phyloP scores from a whole-genome alignment of 768 basidiomycete genomes.

The Collybiopsis confluens region DNA sequence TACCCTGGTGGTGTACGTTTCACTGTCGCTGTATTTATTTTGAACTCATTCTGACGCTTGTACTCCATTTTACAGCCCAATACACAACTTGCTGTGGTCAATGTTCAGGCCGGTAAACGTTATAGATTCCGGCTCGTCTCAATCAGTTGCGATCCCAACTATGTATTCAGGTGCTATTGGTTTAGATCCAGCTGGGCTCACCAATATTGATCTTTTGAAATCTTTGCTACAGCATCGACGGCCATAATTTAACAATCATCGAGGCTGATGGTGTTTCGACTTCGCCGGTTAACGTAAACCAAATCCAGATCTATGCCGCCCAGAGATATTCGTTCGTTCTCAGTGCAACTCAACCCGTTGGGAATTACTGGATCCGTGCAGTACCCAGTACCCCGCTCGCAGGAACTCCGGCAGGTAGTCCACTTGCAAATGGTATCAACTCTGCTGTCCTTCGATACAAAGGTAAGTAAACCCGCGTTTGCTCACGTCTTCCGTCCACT shows the following conservation, averaged over 20 bases:
- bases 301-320: constrained; percentile 34
- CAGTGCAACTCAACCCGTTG: constrained; percentile 30
- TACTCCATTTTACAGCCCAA: constrained; percentile 6
- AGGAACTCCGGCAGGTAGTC: constrained; percentile 9
- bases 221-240: constrained; percentile 28
- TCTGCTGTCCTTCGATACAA: constrained; percentile 51
- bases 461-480: constrained; percentile 16
- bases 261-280: constrained; percentile 33
- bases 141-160: constrained; percentile 46
- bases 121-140: constrained; percentile 54
- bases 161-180: constrained; percentile 24
- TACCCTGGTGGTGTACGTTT: constrained; percentile 8
- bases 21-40: not conserved
- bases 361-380: constrained; percentile 38
- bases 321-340: constrained; percentile 34
- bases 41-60: not conserved
- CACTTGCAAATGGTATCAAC: constrained; percentile 38
- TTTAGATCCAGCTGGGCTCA: too few species aligned
- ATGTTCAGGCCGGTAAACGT: constrained; percentile 33
- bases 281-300: constrained; percentile 31
- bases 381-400: constrained; percentile 17
- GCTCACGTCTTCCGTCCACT: not conserved
- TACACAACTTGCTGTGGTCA: constrained; percentile 37
- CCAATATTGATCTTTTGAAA: too few species aligned
- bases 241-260: constrained; percentile 36